Conservation (phyloP, 306 rosid genomes). For the Cyclanthera cordifolia region DNA sequence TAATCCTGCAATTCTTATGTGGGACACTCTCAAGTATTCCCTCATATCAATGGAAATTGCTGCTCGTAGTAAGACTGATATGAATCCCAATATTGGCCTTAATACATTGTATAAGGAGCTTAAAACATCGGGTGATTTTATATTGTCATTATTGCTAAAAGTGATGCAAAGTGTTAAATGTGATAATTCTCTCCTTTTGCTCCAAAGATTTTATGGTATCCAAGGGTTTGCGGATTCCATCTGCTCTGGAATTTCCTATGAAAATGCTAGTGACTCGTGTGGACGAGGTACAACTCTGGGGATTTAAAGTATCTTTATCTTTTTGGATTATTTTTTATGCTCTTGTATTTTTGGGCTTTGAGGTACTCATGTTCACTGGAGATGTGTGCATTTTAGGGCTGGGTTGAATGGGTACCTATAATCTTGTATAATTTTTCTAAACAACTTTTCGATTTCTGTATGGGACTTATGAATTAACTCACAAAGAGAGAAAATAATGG, state of each 20-base stretch:
- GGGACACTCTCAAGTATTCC: slow-evolving; percentile 88
- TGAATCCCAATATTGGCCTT: slow-evolving; percentile 56
- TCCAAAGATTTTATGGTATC: slow-evolving; percentile 71
- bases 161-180: slow-evolving; percentile 44
- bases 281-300: slow-evolving; percentile 45
- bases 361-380: background rate
- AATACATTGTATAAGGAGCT: slow-evolving; percentile 67
- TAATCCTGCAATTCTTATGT: slow-evolving; percentile 53
- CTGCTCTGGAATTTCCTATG: slow-evolving; percentile 47
- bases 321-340: background rate
- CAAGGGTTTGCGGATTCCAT: slow-evolving; percentile 64
- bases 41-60: slow-evolving; percentile 81
- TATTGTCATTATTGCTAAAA: slow-evolving; percentile 63
- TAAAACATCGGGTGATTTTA: slow-evolving; percentile 69
- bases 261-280: slow-evolving; percentile 19
- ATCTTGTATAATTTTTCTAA: background rate
- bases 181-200: slow-evolving; percentile 61
- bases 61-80: slow-evolving; percentile 55
- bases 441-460: background rate
- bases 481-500: background rate
- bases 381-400: slow-evolving; percentile 2
- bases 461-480: background rate
- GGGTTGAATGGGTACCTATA: background rate
- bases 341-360: too few relatives aligned
- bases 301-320: background rate